These are phyloP conservation scores for Dothiorella sarmentorum DNA, from an alignment of 2,329 filamentous ascomycete genomes.

Conservation along the genomic window DNA sequence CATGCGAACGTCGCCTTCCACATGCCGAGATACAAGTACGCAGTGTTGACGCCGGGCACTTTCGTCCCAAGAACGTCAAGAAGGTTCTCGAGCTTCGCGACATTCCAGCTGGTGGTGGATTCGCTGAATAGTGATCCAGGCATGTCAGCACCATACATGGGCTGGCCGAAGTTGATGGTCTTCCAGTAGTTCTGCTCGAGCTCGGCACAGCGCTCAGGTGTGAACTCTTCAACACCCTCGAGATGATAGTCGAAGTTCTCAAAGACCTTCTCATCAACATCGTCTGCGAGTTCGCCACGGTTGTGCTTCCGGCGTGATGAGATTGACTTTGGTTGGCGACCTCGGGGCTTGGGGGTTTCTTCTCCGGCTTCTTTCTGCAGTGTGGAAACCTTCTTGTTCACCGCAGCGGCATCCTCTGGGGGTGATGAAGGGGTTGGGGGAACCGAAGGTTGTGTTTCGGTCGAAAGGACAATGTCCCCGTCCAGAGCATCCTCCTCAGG, in stretches of 20 bases:
- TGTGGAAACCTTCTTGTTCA: slow-evolving; percentile 20
- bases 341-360: slow-evolving; percentile 51
- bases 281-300: slow-evolving; percentile 70
- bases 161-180: slow-evolving; percentile 89
- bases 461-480: slow-evolving; percentile 29
- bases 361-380: slow-evolving; percentile 39
- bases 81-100: slow-evolving; percentile 89
- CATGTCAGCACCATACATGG: slow-evolving; percentile 94
- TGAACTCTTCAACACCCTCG: slow-evolving; percentile 79
- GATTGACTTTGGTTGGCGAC: slow-evolving; percentile 65
- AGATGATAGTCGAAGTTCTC: slow-evolving; percentile 87
- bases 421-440: slow-evolving; percentile 44
- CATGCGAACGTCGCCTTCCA: slow-evolving; percentile 99
- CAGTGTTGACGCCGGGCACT: slow-evolving; percentile 95
- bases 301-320: slow-evolving; percentile 86
- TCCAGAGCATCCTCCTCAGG: slow-evolving; percentile 27
- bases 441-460: slow-evolving; percentile 27
- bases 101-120: slow-evolving; percentile 79
- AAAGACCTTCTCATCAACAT: slow-evolving; percentile 86
- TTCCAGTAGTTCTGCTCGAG: slow-evolving; percentile 96
- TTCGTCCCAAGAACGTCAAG: slow-evolving; percentile 93
- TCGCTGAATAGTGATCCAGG: slow-evolving; percentile 93
- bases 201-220: slow-evolving; percentile 86
- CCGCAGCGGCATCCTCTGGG: slow-evolving; percentile 21
- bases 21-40: slow-evolving; percentile 97